These are phyloP conservation scores for Boletus vinaceobasis DNA, from an alignment of 768 basidiomycete genomes.

Conservation along the genomic window DNA sequence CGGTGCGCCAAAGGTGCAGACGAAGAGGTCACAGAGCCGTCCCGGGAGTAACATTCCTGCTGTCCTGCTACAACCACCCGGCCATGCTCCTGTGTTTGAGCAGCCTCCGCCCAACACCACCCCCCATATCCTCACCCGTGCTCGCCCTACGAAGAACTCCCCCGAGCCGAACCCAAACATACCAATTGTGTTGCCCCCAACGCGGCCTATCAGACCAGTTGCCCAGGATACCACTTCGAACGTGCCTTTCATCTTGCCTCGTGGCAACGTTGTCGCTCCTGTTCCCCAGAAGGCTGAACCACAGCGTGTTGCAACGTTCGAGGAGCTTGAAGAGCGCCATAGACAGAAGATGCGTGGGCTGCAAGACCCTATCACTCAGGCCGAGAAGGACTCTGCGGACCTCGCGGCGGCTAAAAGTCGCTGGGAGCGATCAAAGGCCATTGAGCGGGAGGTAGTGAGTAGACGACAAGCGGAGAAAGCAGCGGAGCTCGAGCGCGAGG, in stretches of 20 bases:
- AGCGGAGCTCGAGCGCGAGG: conserved; percentile 44
- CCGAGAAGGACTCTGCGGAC: conserved; percentile 73
- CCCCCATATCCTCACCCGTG: conserved; percentile 24
- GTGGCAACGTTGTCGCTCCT: conserved; percentile 38
- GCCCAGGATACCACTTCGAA: conserved; percentile 33
- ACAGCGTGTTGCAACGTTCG: conserved; percentile 71
- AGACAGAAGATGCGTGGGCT: conserved; percentile 78
- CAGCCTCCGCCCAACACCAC: conserved; percentile 15
- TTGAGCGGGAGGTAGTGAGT: conserved; percentile 72
- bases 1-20: conserved; percentile 3
- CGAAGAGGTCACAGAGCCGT: conserved; percentile 20
- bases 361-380: conserved; percentile 81
- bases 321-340: conserved; percentile 84
- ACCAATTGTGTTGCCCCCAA: conserved; percentile 32
- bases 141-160: conserved; percentile 15
- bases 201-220: conserved; percentile 33
- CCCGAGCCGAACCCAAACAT: conserved; percentile 26
- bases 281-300: conserved; percentile 47
- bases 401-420: conserved; percentile 70
- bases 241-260: conserved; percentile 44
- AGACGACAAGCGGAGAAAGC: conserved; percentile 71
- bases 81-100: conserved; percentile 28
- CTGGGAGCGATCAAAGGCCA: conserved; percentile 76
- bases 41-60: conserved; percentile 24
- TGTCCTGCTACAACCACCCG: conserved; percentile 29